Base-by-base conservation (phyloP, 257 asterid genomes). In the Cruciata laevipes region DNA sequence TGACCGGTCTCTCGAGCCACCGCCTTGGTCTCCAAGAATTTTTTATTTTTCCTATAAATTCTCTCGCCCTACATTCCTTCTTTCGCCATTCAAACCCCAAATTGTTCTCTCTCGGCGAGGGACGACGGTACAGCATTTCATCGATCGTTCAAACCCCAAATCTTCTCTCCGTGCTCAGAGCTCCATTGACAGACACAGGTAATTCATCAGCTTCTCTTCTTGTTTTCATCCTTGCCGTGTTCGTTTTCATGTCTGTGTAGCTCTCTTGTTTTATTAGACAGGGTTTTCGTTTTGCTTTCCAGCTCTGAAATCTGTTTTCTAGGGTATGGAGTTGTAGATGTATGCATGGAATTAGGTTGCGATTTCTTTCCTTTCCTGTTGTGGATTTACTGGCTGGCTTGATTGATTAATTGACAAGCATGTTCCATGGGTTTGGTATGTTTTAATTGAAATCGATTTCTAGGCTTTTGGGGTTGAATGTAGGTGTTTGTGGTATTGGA, bases 21-120 rank as follows among this genome's bases (percentile, higher is more conserved):
- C 31, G 61, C 21, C 79, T 75, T 75, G 79, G 55, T 13, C 75
- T 27, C 79, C 79, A 75, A 75, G 79, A 30, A 63, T 5, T 69
- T 53, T 7, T n/a, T 33, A 0, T 3, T 3, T 5, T 17, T 37
- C 65, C 33, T 68, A 53, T 68, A 62, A 61, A 68, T 49, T 7
- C 61, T 73, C 32, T 71, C 31, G 31, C 1, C 61, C 60, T 25
- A n/a, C 51, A 27, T 2, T 52, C 6, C 6, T 17, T 20, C 23
- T 2, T 38, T 1, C 31, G 33, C 38, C 13, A 56, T 16, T 5
- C 8, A 7, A 7, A 67, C 17, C 21, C 21, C 10, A 53, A 53
- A 18, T 5, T 31, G 30, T 47, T n/a, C 20, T 33, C 42, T 44
- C 59, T 65, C 58, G 17, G 8, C 23, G 31, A 31, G 21, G 30